Evolutionary conservation across 306 rosid species (phyloP).

Genomic region (Begonia masoniana): DNA sequence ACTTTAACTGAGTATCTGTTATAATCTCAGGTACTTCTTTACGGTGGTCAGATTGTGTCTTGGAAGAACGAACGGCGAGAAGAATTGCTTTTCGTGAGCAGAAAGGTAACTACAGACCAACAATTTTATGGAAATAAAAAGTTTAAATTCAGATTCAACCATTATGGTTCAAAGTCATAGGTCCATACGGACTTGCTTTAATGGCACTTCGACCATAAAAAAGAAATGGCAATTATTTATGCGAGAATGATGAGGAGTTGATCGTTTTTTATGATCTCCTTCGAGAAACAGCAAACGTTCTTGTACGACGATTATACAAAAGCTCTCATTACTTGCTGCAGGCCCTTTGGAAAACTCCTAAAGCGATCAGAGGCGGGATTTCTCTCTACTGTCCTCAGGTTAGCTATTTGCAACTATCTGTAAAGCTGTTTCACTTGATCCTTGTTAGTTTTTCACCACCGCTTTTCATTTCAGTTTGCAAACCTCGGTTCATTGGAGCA

Average conservation of each 20-base stretch:
- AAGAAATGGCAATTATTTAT: too few relatives aligned
- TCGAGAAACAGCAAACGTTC: background rate
- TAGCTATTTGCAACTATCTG: background rate
- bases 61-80: conserved; percentile 65
- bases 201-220: too few relatives aligned
- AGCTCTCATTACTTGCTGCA: background rate
- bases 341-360: conserved; percentile 33
- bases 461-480: conserved; percentile 35
- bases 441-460: too few relatives aligned
- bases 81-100: conserved; percentile 61
- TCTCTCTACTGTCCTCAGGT: conserved; percentile 58
- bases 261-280: background rate
- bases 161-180: too few relatives aligned
- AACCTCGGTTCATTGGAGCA: conserved; percentile 45
- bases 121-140: too few relatives aligned
- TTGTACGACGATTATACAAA: too few relatives aligned
- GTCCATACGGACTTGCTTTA: too few relatives aligned
- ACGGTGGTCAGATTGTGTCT: conserved; percentile 67
- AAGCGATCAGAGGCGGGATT: conserved; percentile 71
- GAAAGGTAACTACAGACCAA: conserved; percentile 29
- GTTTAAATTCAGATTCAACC: too few relatives aligned
- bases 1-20: too few relatives aligned
- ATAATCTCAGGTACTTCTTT: conserved; percentile 48
- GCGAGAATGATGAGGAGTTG: too few relatives aligned
- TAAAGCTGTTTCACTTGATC: too few relatives aligned